Conservation (phyloP, 345 rosid species). For the Pugionium dolabratum region DNA sequence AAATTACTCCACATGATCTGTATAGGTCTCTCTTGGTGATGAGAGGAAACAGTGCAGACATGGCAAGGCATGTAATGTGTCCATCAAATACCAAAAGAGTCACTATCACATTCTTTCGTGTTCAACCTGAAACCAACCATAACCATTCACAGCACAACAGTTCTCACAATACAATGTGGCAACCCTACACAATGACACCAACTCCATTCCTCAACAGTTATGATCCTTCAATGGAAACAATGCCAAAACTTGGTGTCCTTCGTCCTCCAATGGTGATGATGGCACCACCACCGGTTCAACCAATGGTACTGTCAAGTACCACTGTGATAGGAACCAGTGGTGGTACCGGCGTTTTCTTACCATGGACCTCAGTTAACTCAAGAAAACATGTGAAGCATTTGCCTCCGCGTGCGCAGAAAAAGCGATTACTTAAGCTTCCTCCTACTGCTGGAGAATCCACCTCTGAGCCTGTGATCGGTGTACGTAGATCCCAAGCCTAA, state of each 20-base stretch:
- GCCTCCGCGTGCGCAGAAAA: conserved; percentile 88
- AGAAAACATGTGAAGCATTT: conserved; percentile 71
- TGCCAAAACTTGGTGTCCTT: conserved; percentile 42
- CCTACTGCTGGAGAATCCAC: conserved; percentile 47
- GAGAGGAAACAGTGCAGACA: conserved; percentile 90
- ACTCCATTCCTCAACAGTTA: conserved; percentile 45
- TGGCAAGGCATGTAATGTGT: conserved; percentile 87
- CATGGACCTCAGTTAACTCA: conserved; percentile 66
- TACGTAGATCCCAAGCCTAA: conserved; percentile 36
- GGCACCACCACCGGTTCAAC: conserved; percentile 55
- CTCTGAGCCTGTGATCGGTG: conserved; percentile 47
- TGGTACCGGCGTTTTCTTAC: conserved; percentile 93
- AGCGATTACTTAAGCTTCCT: conserved; percentile 49
- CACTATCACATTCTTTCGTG: conserved; percentile 82
- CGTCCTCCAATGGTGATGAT: conserved; percentile 68
- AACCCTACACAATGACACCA: conserved; percentile 46
- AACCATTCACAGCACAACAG: conserved; percentile 57
- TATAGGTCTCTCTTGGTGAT: conserved; percentile 77
- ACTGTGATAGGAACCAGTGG: conserved; percentile 49
- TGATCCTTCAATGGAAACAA: conserved; percentile 41
- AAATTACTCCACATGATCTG: background rate
- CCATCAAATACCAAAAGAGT: conserved; percentile 66
- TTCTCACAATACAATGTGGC: conserved; percentile 70
- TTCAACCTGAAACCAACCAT: conserved; percentile 56
- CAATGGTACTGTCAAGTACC: conserved; percentile 52